Base-by-base conservation (phyloP, 345 rosid species). In the Linum lewisii region DNA sequence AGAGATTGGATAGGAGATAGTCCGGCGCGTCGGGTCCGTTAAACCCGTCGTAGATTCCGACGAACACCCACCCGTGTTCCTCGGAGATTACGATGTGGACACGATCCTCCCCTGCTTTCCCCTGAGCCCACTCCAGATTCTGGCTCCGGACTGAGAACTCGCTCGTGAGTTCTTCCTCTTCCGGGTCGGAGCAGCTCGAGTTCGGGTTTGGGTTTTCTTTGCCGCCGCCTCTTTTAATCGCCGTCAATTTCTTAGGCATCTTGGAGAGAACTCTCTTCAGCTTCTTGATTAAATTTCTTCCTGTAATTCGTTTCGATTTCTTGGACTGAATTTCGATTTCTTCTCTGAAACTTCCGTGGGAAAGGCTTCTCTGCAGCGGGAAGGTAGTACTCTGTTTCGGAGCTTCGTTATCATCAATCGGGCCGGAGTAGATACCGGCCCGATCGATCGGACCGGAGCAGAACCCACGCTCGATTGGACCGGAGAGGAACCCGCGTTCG, bases 1-100 rank as follows among this genome's bases (percentile, higher is more conserved):
- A 88, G 36, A 92, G 85, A 78, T 86, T 78, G 73, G 83, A 78
- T 90, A 92, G 89, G 26, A 92, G 77, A 66, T 88, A 92, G 63
- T 92, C 98, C 0, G 98, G 95, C 21, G 98, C 98, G 82, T 92
- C 98, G 6, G 98, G 98, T 51, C 98, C 98, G 66, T 90, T 92
- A 71, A 92, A 92, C 55, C 98, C 98, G 75, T 92, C 98, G 77
- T 92, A 92, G 65, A 92, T 92, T 55, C 96, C 98, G n/a, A 88
- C 81, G 74, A 80, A 92, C 53, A 92, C 72, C 98, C 98, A 92
- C 64, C 98, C 96, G 67, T 92, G 96, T 64, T 92, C 96, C 69
- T 92, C 98, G n/a, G 96, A 92, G 63, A 92, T 84, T 72, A 92
- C 96, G 24, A 92, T 92, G 65, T 92, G 98, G 63, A 92, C 90